phyloP scores from a whole-genome alignment of 176 grass and related monocot genomes.

The Elymus sibiricus region DNA sequence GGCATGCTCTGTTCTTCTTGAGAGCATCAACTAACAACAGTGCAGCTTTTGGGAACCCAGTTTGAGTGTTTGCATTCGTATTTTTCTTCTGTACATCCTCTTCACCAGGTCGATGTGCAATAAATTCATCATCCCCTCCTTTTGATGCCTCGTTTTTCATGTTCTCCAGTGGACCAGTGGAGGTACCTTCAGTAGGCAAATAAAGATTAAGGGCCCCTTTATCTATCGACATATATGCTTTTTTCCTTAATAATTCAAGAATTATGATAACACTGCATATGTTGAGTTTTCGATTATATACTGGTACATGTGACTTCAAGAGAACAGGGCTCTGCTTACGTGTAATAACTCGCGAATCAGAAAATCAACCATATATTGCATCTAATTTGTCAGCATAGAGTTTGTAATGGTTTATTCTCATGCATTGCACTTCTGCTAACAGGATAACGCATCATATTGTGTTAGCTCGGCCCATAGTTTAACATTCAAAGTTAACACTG shows the following conservation, averaged over 20 bases:
- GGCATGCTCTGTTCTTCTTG: conserved; percentile 87
- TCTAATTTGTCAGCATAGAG: not conserved
- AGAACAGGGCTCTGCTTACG: not conserved
- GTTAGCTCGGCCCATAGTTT: not conserved
- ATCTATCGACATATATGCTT: not conserved
- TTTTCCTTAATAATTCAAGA: not conserved
- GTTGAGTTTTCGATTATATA: not conserved
- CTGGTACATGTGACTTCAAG: not conserved
- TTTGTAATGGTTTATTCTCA: not conserved
- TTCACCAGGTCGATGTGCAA: not conserved
- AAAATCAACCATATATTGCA: not conserved
- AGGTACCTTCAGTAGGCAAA: conserved; percentile 31
- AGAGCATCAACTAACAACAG: conserved; percentile 65
- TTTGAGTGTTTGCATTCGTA: conserved; percentile 3
- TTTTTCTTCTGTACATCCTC: conserved; percentile 26
- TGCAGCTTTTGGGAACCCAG: conserved; percentile 64
- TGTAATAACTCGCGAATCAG: not conserved
- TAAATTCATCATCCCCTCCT: not conserved
- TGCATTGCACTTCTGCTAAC: not conserved
- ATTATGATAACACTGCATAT: not conserved
- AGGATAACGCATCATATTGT: not conserved
- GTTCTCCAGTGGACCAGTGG: not conserved
- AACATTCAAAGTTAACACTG: not conserved
- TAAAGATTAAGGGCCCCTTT: not conserved
- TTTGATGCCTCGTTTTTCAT: conserved; percentile 17